Evolutionary conservation across 2,329 filamentous ascomycete species (phyloP).

Genomic region (Pestalotiopsis sp.): DNA sequence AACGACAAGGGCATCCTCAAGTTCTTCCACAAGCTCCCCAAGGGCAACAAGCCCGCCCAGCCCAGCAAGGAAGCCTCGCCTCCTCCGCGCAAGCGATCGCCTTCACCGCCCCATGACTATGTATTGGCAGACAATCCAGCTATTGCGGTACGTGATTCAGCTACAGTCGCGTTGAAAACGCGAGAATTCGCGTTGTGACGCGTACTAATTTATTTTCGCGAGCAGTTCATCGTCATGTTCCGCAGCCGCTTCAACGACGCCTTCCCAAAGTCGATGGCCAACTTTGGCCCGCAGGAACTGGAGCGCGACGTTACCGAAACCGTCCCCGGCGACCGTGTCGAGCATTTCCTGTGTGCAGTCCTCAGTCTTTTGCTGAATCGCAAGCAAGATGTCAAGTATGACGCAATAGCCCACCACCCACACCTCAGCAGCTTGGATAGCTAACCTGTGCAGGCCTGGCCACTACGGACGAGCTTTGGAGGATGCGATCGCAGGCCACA

Average conservation of each 20-base stretch:
- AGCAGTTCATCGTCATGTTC: constrained; percentile 97
- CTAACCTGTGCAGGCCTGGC: constrained; percentile 62
- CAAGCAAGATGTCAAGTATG: constrained; percentile 98
- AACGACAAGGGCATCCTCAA: constrained; percentile 62
- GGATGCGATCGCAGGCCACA: constrained; percentile 84
- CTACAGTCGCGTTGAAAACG: constrained; percentile 47
- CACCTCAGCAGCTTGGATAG: constrained; percentile 17
- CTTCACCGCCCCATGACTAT: constrained; percentile 88
- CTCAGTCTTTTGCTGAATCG: constrained; percentile 88
- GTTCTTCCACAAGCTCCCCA: constrained; percentile 63
- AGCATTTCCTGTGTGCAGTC: constrained; percentile 86
- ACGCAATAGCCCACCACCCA: constrained; percentile 19
- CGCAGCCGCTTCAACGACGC: constrained; percentile 87
- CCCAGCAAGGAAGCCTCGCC: constrained; percentile 61
- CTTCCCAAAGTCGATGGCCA: constrained; percentile 82
- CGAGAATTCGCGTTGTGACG: constrained; percentile 50
- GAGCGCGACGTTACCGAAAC: constrained; percentile 80
- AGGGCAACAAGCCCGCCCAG: constrained; percentile 37
- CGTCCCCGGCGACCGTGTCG: constrained; percentile 79
- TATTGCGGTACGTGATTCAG: constrained; percentile 74
- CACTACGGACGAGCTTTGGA: constrained; percentile 93
- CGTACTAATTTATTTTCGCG: constrained; percentile 30
- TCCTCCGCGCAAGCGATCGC: constrained; percentile 73
- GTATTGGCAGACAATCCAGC: constrained; percentile 87
- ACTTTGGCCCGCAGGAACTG: constrained; percentile 93